These are phyloP conservation scores for Podospora pseudocomata DNA, from an alignment of 495 filamentous ascomycete species.

Conservation along the genomic window DNA sequence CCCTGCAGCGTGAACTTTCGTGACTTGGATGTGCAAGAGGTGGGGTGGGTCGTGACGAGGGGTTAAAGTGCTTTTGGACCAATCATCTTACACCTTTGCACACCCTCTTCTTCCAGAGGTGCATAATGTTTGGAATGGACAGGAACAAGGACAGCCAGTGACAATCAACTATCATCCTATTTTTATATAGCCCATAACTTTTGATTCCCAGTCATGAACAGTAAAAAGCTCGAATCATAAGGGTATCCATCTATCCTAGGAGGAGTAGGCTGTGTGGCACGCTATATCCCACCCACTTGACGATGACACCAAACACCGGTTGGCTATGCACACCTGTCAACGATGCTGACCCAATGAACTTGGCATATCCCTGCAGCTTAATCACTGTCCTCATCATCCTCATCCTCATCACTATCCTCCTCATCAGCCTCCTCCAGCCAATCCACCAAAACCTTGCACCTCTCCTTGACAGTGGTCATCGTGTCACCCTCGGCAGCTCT, in stretches of 20 bases:
- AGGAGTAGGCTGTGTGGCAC: background rate
- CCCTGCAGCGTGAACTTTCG: background rate
- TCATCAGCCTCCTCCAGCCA: constrained; percentile 81
- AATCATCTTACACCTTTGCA: background rate
- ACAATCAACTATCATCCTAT: background rate
- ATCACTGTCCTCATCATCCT: constrained; percentile 52
- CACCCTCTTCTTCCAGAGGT: background rate
- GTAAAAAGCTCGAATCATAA: background rate
- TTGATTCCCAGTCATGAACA: background rate
- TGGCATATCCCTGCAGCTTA: background rate
- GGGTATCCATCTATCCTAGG: constrained; percentile 1
- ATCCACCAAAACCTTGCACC: constrained; percentile 76
- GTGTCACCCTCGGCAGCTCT: constrained; percentile 59
- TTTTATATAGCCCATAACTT: constrained; percentile 2
- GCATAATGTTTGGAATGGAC: background rate
- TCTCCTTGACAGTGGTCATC: constrained; percentile 65
- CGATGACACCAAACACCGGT: background rate
- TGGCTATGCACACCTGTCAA: background rate
- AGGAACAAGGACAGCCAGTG: too few species aligned
- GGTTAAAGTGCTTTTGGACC: constrained; percentile 3
- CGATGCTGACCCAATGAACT: background rate
- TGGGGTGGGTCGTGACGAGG: background rate
- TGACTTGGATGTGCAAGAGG: background rate
- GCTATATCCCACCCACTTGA: background rate
- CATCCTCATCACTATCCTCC: constrained; percentile 72